Base-by-base conservation (phyloP, 345 rosid species). In the Noccaea caerulescens region DNA sequence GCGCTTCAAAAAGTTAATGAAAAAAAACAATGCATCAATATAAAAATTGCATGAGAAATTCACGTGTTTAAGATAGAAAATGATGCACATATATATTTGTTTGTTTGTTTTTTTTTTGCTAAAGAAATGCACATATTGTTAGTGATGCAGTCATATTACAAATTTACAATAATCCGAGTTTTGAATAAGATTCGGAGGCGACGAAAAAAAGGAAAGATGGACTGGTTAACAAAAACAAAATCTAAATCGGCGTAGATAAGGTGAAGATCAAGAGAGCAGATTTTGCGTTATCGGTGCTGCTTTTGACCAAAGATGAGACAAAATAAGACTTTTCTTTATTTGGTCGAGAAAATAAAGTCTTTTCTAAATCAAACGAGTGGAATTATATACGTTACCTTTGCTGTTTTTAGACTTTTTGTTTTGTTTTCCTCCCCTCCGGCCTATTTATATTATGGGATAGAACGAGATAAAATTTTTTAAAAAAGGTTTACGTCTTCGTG, bases 251-350 rank as follows among this genome's bases (percentile, higher is more conserved):
- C 36, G 36, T 33, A 4, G 36, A 33, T 33, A 33, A 33, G 36
- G 36, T 33, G 6, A 33, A 33, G 7, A 44, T 30, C 7, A 52
- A 18, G 39, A 54, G 20, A 54, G 20, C 20, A 54, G 39, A 32
- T 54, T 10, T 30, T 10, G 20, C 58, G 58, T 27, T 5, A 51
- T 25, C 36, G 20, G 23, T 55, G 20, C 23, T 55, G 20, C 11
- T 56, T 33, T 55, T 18, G 46, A 18, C 9, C 45, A 58, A 16
- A 27, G 45, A 18, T 20, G 10, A 5, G 63, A 63, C 55, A 44
- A 63, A 59, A 36, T 63, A 45, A 64, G 65, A 14, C 71, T 55
- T 54, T 36, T 54, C 71, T 45, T 10, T 37, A 27, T 36, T 10
- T 12, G 8, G 44, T 25, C 37, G 25, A 25, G 12, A 8, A 8